A percentile compares a stretch with the other conserved stretches of the same genome.
phyloP scores from a whole-genome alignment of 2,329 filamentous ascomycete genomes.

The Penicillium vulpinum region DNA sequence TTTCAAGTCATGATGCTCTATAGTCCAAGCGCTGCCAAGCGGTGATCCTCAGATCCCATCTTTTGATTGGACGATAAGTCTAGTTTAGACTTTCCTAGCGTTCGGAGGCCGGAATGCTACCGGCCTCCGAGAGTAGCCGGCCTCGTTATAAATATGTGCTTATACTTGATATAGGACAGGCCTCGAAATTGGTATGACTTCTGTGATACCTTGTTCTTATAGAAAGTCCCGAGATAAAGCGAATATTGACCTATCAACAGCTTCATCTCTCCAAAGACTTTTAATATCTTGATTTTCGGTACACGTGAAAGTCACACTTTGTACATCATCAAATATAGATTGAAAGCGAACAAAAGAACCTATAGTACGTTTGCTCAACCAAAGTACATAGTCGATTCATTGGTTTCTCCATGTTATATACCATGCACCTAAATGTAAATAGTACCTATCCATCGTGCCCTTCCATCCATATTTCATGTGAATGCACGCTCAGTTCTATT shows the following conservation, averaged over 20 bases:
- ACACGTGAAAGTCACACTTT: neutral
- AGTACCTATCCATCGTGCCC: neutral
- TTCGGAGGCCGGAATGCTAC: slow-evolving; percentile 44
- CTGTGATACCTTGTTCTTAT: neutral
- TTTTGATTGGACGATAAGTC: slow-evolving; percentile 26
- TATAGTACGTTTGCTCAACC: neutral
- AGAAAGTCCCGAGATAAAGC: neutral
- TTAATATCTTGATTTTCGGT: neutral
- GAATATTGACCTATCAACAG: neutral
- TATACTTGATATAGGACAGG: neutral
- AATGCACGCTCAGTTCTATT: slow-evolving; percentile 2
- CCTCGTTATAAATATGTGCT: slow-evolving; percentile 4
- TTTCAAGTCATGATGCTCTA: slow-evolving; percentile 20
- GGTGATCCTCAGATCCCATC: neutral
- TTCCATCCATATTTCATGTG: neutral
- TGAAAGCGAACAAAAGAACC: neutral
- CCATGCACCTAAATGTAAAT: neutral
- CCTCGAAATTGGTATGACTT: neutral
- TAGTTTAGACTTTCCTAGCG: slow-evolving; percentile 28
- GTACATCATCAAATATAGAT: neutral
- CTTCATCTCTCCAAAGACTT: neutral
- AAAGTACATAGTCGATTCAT: neutral
- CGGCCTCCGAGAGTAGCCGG: slow-evolving; percentile 43
- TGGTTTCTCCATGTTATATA: neutral
- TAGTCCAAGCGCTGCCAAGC: slow-evolving; percentile 26